Evolutionary conservation across 441 rosid species (phyloP), one percentile per base, ranked within the genome.

Genomic region (Adansonia madagascariensis): DNA sequence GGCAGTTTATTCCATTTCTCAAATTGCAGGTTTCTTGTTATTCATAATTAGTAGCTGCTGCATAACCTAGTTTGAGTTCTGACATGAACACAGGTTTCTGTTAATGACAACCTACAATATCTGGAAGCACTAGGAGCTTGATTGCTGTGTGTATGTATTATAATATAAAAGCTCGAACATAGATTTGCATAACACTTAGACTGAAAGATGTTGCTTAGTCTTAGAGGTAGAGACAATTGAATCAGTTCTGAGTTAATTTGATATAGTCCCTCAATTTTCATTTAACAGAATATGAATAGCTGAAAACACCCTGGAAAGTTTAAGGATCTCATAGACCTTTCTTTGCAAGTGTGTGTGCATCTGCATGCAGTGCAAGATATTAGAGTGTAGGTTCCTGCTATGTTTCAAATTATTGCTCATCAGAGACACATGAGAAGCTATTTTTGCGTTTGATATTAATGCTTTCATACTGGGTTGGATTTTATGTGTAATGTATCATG

Each of bases 401-500:
- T 52, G 17, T 60, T 64, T 71, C 47, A 27, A 63, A 49, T n/a
- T 43, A 8, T 43, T 50, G 31, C 71, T 70, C 52, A 24, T 49
- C 31, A 5, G 47, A 17, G 71, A 68, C 61, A 76, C 18, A 44
- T 12, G 11, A 43, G 39, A 50, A 75, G 62, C 15, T 60, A 62
- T 11, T 39, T 61, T 74, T 55, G 14, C 17, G 56, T 49, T 56
- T 3, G 73, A 55, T 9, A 22, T 39, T 52, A 17, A 52, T 22
- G 11, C 61, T 43, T 11, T 69, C 50, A 31, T 72, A 41, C 15
- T 12, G 15, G 11, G 73, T 62, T 71, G 82, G 71, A 81, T 80
- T 79, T 44, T 53, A 53, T 49, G 76, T 78, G 71, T 31, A 31
- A 62, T 31, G 35, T 62, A 15, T 15, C 73, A 11, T 87, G 84